A percentile compares a stretch with the other conserved stretches of the same genome.
These are phyloP conservation scores for Cichorium intybus DNA, from an alignment of 140 eudicot genomes.

Conservation along the genomic window DNA sequence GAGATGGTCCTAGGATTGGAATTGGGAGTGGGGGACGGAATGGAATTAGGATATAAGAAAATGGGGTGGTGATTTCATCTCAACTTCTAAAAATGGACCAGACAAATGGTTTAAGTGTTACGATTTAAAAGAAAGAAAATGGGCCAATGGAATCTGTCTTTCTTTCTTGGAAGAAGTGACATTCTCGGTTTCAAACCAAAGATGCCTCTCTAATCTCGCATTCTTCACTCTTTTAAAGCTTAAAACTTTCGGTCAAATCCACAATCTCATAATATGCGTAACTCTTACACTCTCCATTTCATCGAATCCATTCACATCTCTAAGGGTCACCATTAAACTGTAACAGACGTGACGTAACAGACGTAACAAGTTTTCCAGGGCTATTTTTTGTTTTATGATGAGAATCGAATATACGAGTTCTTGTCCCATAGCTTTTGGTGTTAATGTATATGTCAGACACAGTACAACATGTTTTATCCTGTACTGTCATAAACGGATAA, in stretches of 20 bases:
- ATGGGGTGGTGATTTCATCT: conserved; percentile 31
- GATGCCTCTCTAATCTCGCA: conserved; percentile 36
- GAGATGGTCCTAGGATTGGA: conserved; percentile 39
- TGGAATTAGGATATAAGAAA: conserved; percentile 17
- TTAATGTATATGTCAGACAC: no score
- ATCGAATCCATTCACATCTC: conserved; percentile 11
- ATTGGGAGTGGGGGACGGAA: conserved; percentile 17
- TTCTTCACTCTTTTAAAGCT: conserved; percentile 7
- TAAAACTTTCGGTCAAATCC: conserved; percentile 29
- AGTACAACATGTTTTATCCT: background rate
- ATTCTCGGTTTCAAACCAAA: conserved; percentile 35
- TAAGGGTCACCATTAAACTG: no score
- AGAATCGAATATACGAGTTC: no score
- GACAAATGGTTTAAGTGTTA: conserved; percentile 43
- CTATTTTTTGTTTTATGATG: no score
- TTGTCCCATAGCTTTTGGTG: no score
- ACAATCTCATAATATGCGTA: conserved; percentile 33
- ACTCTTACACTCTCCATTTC: background rate
- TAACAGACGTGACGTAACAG: no score
- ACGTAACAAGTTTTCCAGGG: no score
- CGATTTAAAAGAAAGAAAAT: conserved; percentile 22
- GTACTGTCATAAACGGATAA: no score
- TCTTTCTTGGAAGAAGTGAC: conserved; percentile 24
- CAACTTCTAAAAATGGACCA: conserved; percentile 49
- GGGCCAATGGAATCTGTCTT: conserved; percentile 40